A percentile compares a stretch with the other conserved stretches of the same genome.
Conservation (phyloP, 2,329 filamentous ascomycete species). For the Aspergillus sojae region DNA sequence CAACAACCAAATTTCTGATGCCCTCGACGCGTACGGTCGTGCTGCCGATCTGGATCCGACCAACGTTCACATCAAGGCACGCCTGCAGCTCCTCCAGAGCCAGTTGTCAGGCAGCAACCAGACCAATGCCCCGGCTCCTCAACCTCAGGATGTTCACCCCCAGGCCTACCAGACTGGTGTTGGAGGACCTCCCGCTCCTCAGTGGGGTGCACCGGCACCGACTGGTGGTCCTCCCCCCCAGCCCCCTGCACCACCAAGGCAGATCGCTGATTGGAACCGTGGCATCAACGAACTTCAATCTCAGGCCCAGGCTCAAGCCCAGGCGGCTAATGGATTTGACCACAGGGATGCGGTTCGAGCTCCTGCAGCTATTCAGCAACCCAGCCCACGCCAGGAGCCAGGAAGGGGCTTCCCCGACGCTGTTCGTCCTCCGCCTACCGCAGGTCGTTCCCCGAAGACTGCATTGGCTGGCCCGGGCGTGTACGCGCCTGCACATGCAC, state of each 20-base stretch:
- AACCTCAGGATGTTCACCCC: slow-evolving; percentile 93
- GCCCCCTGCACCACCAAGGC: slow-evolving; percentile 66
- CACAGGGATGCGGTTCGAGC: slow-evolving; percentile 72
- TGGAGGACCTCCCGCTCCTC: slow-evolving; percentile 79
- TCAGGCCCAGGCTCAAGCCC: slow-evolving; percentile 44
- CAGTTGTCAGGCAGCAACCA: slow-evolving; percentile 70
- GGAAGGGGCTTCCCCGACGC: slow-evolving; percentile 70
- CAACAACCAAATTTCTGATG: slow-evolving; percentile 97
- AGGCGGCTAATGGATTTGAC: slow-evolving; percentile 74
- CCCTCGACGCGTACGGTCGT: slow-evolving; percentile 90
- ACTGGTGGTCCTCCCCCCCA: slow-evolving; percentile 52
- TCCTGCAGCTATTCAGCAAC: slow-evolving; percentile 69
- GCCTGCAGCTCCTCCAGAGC: slow-evolving; percentile 83
- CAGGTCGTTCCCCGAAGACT: slow-evolving; percentile 63
- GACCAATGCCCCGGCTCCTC: slow-evolving; percentile 67
- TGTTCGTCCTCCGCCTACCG: slow-evolving; percentile 54
- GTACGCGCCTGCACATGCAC: slow-evolving; percentile 53
- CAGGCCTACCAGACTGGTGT: slow-evolving; percentile 89
- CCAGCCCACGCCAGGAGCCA: slow-evolving; percentile 74
- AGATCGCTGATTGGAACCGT: slow-evolving; percentile 63
- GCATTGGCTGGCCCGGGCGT: slow-evolving; percentile 55
- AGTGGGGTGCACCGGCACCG: slow-evolving; percentile 78
- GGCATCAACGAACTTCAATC: slow-evolving; percentile 77
- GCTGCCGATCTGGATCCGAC: slow-evolving; percentile 90
- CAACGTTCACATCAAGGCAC: slow-evolving; percentile 95